These are phyloP conservation scores for Fusarium dlaminii DNA, from an alignment of 2,329 filamentous ascomycete species.

Conservation along the genomic window DNA sequence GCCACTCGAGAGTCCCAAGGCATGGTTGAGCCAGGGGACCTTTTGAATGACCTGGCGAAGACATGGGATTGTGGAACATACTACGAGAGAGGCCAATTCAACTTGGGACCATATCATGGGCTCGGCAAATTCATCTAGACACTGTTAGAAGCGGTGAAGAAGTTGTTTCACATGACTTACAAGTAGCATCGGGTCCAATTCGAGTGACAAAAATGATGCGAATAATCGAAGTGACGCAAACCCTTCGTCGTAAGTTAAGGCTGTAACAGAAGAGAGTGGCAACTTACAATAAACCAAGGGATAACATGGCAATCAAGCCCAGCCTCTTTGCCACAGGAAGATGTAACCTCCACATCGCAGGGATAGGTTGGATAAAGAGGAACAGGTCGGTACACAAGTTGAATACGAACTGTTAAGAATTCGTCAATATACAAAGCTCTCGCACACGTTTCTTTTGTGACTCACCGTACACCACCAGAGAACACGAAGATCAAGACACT, in stretches of 20 bases:
- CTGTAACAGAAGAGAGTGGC: no score
- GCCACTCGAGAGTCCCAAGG: conserved; percentile 42
- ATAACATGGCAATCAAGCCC: conserved; percentile 43
- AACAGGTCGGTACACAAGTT: conserved; percentile 50
- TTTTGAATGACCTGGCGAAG: conserved; percentile 43
- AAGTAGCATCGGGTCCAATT: conserved; percentile 39
- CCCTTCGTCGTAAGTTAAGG: conserved; percentile 11
- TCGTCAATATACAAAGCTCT: background rate
- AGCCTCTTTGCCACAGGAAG: conserved; percentile 44
- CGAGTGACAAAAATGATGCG: conserved; percentile 40
- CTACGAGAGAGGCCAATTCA: conserved; percentile 45
- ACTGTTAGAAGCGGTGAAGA: background rate
- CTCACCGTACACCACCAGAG: conserved; percentile 48
- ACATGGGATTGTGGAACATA: conserved; percentile 47
- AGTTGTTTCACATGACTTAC: conserved; percentile 23
- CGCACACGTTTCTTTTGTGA: no score
- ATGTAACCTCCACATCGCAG: conserved; percentile 49
- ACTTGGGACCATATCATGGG: conserved; percentile 46
- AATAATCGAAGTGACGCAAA: conserved; percentile 42
- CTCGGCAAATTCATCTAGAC: conserved; percentile 38
- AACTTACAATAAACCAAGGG: conserved; percentile 41
- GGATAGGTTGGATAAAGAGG: conserved; percentile 51
- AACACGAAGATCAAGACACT: conserved; percentile 43
- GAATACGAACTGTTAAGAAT: conserved; percentile 41
- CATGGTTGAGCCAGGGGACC: conserved; percentile 43